These are phyloP conservation scores for Cercospora janseana DNA, from an alignment of 2,329 filamentous ascomycete species.

Conservation along the genomic window DNA sequence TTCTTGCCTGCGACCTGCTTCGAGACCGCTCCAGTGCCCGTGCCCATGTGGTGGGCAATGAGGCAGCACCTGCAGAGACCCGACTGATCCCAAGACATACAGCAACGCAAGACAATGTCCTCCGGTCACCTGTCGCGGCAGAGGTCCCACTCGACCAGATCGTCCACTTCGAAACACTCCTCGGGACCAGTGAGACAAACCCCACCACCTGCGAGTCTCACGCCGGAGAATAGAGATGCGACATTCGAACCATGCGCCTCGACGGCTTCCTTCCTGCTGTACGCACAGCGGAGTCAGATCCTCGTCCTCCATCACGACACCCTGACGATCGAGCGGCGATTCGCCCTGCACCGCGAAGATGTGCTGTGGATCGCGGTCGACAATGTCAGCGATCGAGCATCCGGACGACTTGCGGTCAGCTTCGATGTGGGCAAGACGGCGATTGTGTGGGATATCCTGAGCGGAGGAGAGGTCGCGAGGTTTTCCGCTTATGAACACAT, in stretches of 20 bases:
- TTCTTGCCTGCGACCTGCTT: constrained; percentile 27
- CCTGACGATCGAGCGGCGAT: constrained; percentile 80
- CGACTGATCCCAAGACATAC: constrained; percentile 29
- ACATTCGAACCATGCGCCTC: constrained; percentile 84
- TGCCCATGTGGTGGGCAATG: constrained; percentile 27
- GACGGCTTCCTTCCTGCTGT: constrained; percentile 86
- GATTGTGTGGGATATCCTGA: constrained; percentile 95
- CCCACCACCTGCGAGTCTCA: constrained; percentile 46
- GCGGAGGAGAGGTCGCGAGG: constrained; percentile 83
- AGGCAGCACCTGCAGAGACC: constrained; percentile 14
- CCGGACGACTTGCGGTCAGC: constrained; percentile 83
- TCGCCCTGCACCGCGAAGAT: constrained; percentile 78
- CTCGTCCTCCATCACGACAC: constrained; percentile 92
- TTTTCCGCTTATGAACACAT: constrained; percentile 89
- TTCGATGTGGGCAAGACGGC: constrained; percentile 89
- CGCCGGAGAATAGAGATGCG: constrained; percentile 48
- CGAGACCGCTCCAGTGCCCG: constrained; percentile 21
- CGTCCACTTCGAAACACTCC: constrained; percentile 14
- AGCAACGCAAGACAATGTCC: constrained; percentile 44
- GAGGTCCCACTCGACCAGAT: constrained; percentile 37
- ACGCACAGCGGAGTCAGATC: constrained; percentile 76
- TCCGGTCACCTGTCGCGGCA: constrained; percentile 42
- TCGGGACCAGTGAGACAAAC: constrained; percentile 24
- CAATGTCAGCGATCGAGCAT: constrained; percentile 82
- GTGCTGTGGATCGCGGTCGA: constrained; percentile 84